Base-by-base conservation (phyloP, 176 grass and related monocot species). In the Chrysopogon serrulatus region DNA sequence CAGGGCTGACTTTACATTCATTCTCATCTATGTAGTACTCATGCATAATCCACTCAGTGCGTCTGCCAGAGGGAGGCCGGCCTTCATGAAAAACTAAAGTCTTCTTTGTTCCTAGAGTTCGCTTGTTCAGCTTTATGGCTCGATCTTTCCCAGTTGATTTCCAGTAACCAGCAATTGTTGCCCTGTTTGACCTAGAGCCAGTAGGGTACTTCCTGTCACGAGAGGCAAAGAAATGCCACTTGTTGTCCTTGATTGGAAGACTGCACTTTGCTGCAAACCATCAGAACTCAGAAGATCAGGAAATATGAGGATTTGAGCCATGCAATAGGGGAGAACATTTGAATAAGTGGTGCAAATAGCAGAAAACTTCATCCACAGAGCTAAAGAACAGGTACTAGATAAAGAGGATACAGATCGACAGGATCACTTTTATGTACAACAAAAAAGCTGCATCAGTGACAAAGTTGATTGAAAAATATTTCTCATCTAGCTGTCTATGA, bases 1-100 rank as follows among this genome's bases (percentile, higher is more conserved):
- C 87, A 86, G 89, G 89, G 77, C 59, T 78, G 63, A 74, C 28
- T 83, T 78, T 88, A 76, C 81, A 98, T 84, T 95, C 92, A 19
- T 85, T 91, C 60, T 90, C 88, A 28, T 90, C 49, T 74, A 98
- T 81, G 82, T 92, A 93, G 69, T 90, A 98, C 70, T 98, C 96
- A 62, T 98, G 96, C 96, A 98, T 98, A 89, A 98, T 95, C 96
- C 96, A 98, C 74, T 98, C 87, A 21, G 93, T 93, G 40, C 89
- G 89, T 60, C 5, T 92, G 79, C 96, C 96, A 77, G 75, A 32
- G 8, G 93, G 96, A 68, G 96, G 96, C 1, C 96, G 90, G 8
- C 96, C 96, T 87, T 85, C 76, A 90, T 98, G 96, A 64, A 98
- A 98, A 90, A 98, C 96, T 82, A 98, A 79, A 47, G 96, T 98